Evolutionary conservation across 495 filamentous ascomycete species (phyloP), one percentile per base, ranked within the genome.

Genomic region (Penicillium cosmopolitanum): DNA sequence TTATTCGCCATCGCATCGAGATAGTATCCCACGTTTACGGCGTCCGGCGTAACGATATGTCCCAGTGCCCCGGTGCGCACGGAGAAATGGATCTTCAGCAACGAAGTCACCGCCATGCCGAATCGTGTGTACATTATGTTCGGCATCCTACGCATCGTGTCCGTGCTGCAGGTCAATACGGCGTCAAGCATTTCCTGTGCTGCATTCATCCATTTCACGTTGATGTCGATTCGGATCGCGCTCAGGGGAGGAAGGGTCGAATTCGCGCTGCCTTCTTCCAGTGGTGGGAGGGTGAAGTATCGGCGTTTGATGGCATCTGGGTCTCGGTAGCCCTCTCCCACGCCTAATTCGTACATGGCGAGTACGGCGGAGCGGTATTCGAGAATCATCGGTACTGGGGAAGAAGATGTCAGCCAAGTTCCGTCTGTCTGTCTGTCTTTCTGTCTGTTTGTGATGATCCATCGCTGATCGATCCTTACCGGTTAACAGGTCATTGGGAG

Each of bases 71-170:
- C 72, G 10, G 77, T 71, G 18, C 75, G 74, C 19, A 81, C 72
- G 0, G 80, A 79, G 59, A 79, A 80, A 57, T 80, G 75, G 25
- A 82, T 74, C 51, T 83, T 83, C 43, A 82, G 64, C 10, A 85
- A 69, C 3, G 79, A 76, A 33, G 80, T 76, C 15, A 83, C 33
- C 0, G 76, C 73, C 56, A 75, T 75, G 0, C 68, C 67, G 25
- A 77, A 70, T 7, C 79, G 75, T 8, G 78, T 78, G 55, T 77
- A 85, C 25, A 74, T 72, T 15, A 79, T 67, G 31, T 79, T 80
- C 1, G 81, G 79, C 15, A 82, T 55, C 46, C 73, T 72, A 31
- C 77, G 77, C 63, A 84, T 69, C 1, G 64, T 68, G 13, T 73
- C 66, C 11, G 71, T 65, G 38, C 75, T 69, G 62, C 80, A 74